Evolutionary conservation across 805 yeast genomes (phyloP), one percentile per base, ranked within the genome.

Genomic region (Saccharomycopsis schoenii): DNA sequence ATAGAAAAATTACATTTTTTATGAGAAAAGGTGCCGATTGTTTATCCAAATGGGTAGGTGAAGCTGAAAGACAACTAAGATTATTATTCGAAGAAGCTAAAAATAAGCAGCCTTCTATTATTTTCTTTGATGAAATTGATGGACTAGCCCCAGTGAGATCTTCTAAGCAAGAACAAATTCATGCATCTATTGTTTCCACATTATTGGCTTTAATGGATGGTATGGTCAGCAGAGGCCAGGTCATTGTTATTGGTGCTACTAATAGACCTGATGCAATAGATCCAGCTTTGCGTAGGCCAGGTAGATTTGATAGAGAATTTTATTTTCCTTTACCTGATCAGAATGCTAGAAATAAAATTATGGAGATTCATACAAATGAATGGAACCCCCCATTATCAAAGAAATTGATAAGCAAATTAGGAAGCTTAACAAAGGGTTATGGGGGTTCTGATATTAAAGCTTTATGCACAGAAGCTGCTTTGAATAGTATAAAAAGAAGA

Each of bases 1-100:
- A 85, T 14, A 78, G 86, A 63, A 93, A 94, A 66, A 91, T 94
- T 61, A 91, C 99, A 0, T 94, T 94, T 69, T 94, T 91, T 73
- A 94, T 94, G 99, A 77, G 99, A 64, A 94, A 94, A 71, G 99
- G 99, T 65, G 98, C 99, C 0, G 99, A 94, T 72, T 88, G 96
- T 70, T 76, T 94, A 67, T 89, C 97, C 55, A 94, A 94, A 75
- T 94, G 99, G 99, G 98, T 94, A 2, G 99, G 99, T 68, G 99
- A 94, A 73, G 98, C 98, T 5, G 99, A 94, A 73, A 80, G 99
- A 66, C 98, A 94, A 71, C 76, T 94, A 64, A 77, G 99, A 62
- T 76, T 93, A 52, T 74, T 94, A 61, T 94, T 94, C 71, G 98
- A 94, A 74, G 98, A 94, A 73, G 99, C 99, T 1, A 88, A 87